Percentiles rank a stretch among this genome's conserved stretches.
These are phyloP conservation scores for Borealophlyctis nickersoniae DNA, from an alignment of 192 early-diverging fungal genomes.

Conservation along the genomic window DNA sequence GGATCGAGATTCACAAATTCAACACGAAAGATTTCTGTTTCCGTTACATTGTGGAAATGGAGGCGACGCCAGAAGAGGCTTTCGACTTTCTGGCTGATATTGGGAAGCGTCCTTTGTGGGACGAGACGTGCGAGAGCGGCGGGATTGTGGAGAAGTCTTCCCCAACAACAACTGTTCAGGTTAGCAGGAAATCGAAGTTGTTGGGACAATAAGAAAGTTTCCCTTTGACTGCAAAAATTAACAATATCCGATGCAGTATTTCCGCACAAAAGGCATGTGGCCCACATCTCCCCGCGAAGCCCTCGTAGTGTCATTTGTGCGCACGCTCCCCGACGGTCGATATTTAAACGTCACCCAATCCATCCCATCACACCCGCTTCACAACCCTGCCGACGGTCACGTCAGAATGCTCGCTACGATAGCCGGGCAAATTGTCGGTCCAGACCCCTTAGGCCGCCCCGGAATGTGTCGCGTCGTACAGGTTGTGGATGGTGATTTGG, in stretches of 20 bases:
- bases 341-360: slow-evolving; percentile 43
- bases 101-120: slow-evolving; percentile 30
- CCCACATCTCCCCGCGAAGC: slow-evolving; percentile 41
- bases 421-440: slow-evolving; percentile 39
- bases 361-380: slow-evolving; percentile 33
- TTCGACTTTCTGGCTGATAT: slow-evolving; percentile 43
- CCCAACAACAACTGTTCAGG: slow-evolving; percentile 23
- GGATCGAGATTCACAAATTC: slow-evolving; percentile 32
- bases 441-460: slow-evolving; percentile 23
- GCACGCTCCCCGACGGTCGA: slow-evolving; percentile 11
- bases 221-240: too few species aligned
- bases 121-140: slow-evolving; percentile 37
- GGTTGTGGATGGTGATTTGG: slow-evolving; percentile 46
- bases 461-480: slow-evolving; percentile 37
- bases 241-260: slow-evolving; percentile 38
- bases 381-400: slow-evolving; percentile 10
- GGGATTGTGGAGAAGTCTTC: slow-evolving; percentile 30
- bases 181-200: slow-evolving; percentile 1
- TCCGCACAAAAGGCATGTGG: slow-evolving; percentile 45
- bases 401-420: slow-evolving; percentile 40
- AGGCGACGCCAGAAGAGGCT: slow-evolving; percentile 39
- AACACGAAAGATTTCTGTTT: slow-evolving; percentile 33
- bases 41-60: slow-evolving; percentile 35
- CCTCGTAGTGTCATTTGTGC: slow-evolving; percentile 30
- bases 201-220: too few species aligned